Percentiles rank a stretch among this genome's conserved stretches.
phyloP scores from a whole-genome alignment of 1,284 basidiomycete species.

The Athelia psychrophila region DNA sequence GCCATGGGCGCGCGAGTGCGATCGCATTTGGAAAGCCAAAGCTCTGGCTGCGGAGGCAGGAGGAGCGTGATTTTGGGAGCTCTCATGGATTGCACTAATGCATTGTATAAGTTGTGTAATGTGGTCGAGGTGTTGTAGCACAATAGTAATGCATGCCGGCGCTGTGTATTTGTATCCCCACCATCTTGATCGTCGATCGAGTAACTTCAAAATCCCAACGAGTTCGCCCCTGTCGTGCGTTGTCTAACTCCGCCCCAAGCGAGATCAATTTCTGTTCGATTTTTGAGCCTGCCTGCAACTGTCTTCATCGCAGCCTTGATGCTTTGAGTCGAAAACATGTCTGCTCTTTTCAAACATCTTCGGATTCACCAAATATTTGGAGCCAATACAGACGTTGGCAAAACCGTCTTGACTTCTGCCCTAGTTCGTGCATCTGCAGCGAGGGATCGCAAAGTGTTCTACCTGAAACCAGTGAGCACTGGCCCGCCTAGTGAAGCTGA shows the following conservation, averaged over 20 bases:
- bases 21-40: conserved; percentile 11
- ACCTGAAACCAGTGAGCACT: conserved; percentile 91
- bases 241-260: no score
- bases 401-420: conserved; percentile 86
- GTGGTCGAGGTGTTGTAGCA: no score
- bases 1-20: conserved; percentile 37
- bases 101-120: no score
- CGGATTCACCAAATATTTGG: conserved; percentile 90
- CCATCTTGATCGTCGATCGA: no score
- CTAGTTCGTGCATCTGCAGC: conserved; percentile 73
- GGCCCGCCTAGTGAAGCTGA: conserved; percentile 81
- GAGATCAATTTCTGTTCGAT: no score
- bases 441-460: conserved; percentile 56
- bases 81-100: not conserved
- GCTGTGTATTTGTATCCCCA: no score
- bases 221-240: no score
- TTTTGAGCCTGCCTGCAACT: no score
- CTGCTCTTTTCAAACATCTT: conserved; percentile 72
- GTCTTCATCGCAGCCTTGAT: no score
- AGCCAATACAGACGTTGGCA: conserved; percentile 90
- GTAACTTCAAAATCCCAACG: no score
- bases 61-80: not conserved
- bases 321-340: conserved; percentile 23
- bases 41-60: not conserved
- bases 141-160: no score